Base-by-base conservation (phyloP, 2,329 filamentous ascomycete species). In the Tolypocladium capitatum region DNA sequence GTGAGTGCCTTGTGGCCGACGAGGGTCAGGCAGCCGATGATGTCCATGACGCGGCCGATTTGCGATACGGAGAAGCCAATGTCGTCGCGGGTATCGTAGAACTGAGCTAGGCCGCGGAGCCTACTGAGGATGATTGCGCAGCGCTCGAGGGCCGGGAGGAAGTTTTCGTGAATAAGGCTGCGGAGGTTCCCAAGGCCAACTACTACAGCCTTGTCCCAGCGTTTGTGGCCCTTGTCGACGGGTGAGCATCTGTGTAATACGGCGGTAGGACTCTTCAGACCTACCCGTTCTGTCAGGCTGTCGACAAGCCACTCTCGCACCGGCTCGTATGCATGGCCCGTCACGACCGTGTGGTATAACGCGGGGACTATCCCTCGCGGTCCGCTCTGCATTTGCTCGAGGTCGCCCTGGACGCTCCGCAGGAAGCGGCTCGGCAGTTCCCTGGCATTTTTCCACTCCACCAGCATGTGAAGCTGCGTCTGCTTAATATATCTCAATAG, bases 271-370 rank as follows among this genome's bases (percentile, higher is more conserved):
- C n/a, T n/a, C n/a, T n/a, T 7, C 4, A 35, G 30, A 63, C 76
- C 58, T 70, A 90, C 86, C 52, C 86, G 73, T 60, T 94, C 87
- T 8, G 81, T 79, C 30, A 96, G 68, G 53, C 85, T 84, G 58
- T 95, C 88, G 5, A 90, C 79, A 1, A 98, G 73, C 84, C 94
- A 98, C 61, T 96, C 89, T 50, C 81, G 82, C 47, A 97, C 72
- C 20, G 80, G 76, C 10, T 79, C 76, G 46, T 84, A 80, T 27
- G 85, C 88, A 58, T 92, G 80, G 0, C 90, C 90, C 0, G 89
- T 94, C 30, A 88, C 80, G 5, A 88, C 84, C 0, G 91, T 76
- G 58, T 95, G 89, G 60, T 87, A 94, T 9, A 94, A 67, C 4
- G 86, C 86, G 42, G 86, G 79, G 0, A 86, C 77, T 45, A 95